Evolutionary conservation across 169 alveolate genomes (phyloP).

Genomic region (Cryptosporidium viatorum): DNA sequence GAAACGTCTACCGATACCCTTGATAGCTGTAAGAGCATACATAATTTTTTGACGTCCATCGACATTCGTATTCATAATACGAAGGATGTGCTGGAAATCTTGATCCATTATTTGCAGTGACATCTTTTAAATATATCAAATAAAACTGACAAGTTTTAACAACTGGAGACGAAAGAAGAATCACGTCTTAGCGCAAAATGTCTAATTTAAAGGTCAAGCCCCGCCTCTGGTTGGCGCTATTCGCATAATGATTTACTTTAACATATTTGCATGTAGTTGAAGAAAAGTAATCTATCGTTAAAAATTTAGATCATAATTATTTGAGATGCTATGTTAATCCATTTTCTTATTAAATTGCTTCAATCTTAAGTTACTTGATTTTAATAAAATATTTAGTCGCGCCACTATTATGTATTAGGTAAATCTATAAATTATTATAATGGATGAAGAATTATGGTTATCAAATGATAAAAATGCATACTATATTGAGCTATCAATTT

Average conservation of each 20-base stretch:
- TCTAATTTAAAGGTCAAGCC: not conserved
- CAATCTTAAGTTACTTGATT: not conserved
- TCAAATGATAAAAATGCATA: not conserved
- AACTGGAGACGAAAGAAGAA: conserved; percentile 7
- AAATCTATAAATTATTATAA: conserved; percentile 3
- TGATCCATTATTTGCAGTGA: conserved; percentile 81
- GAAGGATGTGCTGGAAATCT: conserved; percentile 97
- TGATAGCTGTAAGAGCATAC: conserved; percentile 96
- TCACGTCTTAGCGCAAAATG: conserved; percentile 72
- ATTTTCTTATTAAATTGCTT: not conserved
- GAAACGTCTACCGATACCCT: conserved; percentile 99
- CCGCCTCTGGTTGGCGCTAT: conserved; percentile 17
- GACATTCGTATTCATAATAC: conserved; percentile 99
- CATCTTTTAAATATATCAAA: conserved; percentile 75
- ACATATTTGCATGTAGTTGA: not conserved
- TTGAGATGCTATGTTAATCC: not conserved
- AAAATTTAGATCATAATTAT: no score
- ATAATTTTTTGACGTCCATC: conserved; percentile 98
- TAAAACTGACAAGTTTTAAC: not conserved
- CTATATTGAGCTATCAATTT: conserved; percentile 18
- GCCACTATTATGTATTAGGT: not conserved
- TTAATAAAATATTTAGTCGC: not conserved
- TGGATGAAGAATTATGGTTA: not conserved
- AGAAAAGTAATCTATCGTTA: not conserved
- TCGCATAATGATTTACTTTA: not conserved